Base-by-base conservation (phyloP, 305 asterid species). In the Rubia balearica region DNA sequence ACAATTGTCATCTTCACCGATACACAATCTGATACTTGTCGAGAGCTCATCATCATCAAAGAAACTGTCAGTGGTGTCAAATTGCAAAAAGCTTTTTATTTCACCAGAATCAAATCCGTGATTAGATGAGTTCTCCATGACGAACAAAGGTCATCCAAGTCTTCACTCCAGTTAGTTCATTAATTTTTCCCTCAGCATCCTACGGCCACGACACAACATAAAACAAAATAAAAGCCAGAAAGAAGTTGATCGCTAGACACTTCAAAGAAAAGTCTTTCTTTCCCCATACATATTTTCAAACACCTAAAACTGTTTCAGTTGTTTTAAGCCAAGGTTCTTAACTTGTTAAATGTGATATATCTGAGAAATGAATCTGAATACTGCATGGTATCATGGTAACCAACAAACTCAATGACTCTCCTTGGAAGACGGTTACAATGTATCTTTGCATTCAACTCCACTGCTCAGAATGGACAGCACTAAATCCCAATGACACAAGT, bases 1-100 rank as follows among this genome's bases (percentile, higher is more conserved):
- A 16, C 68, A 68, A n/a, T 61, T 72, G 42, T 68, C 81, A 68
- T 77, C 77, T 61, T 72, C 71, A 10, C 66, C 74, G 42, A 72
- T 36, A 53, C 67, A 69, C 3, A 61, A 33, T 24, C 16, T 67
- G 40, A 61, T 65, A 21, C 61, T 16, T 24, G 65, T 51, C 5
- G 76, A 67, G 30, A 76, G 67, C 62, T 72, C 80, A 1, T 65
- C 72, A 41, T 68, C 71, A 43, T 73, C 77, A 43, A 62, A 68
- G 30, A 68, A 63, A 45, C 55, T 66, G 11, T 64, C 74, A 69
- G 63, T 51, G 14, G 57, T 64, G n/a, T 64, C 77, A 62, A 73
- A 61, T 14, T 59, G 72, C 64, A 69, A 53, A 68, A 33, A 45
- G 14, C 59, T 59, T 68, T 45, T 59, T 27, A 51, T 77, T 43